Evolutionary conservation across 208 protist species (phyloP), one percentile per base, ranked within the genome.

Genomic region (Leishmania braziliensis): DNA sequence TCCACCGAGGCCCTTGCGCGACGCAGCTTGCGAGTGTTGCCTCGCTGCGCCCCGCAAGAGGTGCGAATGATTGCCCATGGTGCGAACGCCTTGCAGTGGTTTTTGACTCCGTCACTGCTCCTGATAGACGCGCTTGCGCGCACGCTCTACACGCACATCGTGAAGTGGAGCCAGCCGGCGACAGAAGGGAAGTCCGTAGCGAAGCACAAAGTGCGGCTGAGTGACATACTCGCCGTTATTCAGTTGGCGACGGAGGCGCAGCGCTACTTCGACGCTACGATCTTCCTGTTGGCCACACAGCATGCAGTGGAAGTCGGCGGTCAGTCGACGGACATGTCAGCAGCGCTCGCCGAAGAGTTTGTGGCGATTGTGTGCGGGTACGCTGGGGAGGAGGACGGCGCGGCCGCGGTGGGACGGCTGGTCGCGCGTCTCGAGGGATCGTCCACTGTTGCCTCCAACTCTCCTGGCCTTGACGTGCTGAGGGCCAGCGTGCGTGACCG

Each of bases 61-160:
- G 62, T 96, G 53, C 75, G 84, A 14, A 95, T 96, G 88, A 77
- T 96, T 10, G 86, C 90, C 3, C 78, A 83, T 46, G 93, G 93
- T 26, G 87, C 87, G 54, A 62, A 54, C 6, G 83, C 92, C 23
- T 62, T 96, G 46, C 83, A 62, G 75, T 87, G 85, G 72, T 69
- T 29, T 23, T 62, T 73, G 3, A 66, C 86, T 36, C 65, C 71
- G 39, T 75, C 82, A 16, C 1, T 51, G 4, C 58, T 53, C 56
- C 51, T 93, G 29, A 77, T 79, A 14, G 91, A 93, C 54, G 80
- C 81, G 36, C 79, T 95, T 20, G 80, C 90, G 39, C 78, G 78
- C 18, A 80, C 63, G 20, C 72, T 92, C 62, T 86, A 91, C 84
- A 69, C 18, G 29, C 71, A 79, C 36, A 60, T 78, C 9, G 33